Conservation (phyloP, 768 basidiomycete species). For the Dacryopinax primogenitus region DNA sequence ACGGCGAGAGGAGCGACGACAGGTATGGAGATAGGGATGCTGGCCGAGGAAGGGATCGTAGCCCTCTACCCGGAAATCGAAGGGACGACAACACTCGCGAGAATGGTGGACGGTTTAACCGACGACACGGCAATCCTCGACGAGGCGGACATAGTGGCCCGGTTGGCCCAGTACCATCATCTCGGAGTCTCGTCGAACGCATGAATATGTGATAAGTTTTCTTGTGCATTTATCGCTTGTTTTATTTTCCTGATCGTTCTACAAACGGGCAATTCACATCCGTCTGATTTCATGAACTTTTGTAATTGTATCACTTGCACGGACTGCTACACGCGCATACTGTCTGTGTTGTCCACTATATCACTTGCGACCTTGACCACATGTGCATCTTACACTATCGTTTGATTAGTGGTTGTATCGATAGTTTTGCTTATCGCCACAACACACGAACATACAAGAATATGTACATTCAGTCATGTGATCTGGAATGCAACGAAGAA, state of each 20-base stretch:
- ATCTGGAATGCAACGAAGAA: slow-evolving; percentile 2
- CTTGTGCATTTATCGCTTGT: background rate
- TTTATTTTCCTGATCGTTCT: background rate
- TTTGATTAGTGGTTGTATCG: background rate
- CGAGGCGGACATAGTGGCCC: background rate
- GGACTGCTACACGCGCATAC: slow-evolving; percentile 1
- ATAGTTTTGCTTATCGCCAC: background rate
- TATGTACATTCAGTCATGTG: background rate
- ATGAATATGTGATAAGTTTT: background rate
- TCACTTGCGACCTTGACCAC: background rate
- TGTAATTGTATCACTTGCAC: background rate
- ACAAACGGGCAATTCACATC: background rate
- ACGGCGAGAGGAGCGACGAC: background rate
- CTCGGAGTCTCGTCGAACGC: background rate
- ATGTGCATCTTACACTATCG: background rate
- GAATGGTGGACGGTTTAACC: background rate
- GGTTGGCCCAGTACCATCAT: background rate
- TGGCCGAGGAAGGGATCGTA: background rate
- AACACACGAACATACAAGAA: background rate
- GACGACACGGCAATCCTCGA: background rate
- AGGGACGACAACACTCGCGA: background rate
- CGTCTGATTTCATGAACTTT: background rate
- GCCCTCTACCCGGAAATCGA: background rate
- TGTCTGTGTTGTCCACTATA: background rate
- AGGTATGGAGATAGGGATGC: background rate